Evolutionary conservation across 257 asterid species (phyloP), one percentile per base, ranked within the genome.

Genomic region (Solanum virginianum): DNA sequence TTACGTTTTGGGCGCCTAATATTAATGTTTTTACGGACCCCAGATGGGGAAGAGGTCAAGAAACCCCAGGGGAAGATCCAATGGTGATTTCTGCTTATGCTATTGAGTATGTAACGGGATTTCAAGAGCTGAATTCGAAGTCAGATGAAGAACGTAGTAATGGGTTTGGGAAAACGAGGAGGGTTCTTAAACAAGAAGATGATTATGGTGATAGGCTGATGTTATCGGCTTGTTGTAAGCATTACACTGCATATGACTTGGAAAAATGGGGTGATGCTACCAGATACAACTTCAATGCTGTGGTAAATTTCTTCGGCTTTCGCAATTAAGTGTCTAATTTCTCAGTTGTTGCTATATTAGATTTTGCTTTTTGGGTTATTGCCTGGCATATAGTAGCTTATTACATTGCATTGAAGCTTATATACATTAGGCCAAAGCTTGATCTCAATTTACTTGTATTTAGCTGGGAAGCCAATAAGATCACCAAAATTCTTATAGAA

Each of bases 1-100:
- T 96, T 90, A 96, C 98, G 8, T 96, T 88, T 85, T 96, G 97
- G 97, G 99, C 99, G 15, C 99, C 99, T 62, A 94, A 94, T 88
- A 90, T 96, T 66, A 96, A 96, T 80, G 80, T 96, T 26, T 96
- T 96, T 84, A 91, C 95, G 87, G 99, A 96, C 45, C 99, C 98
- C 24, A 93, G 99, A 85, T 96, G 99, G 99, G 99, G 98, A 63
- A 92, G 99, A 77, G 99, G 99, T 18, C 97, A 93, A 89, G 99
- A 96, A 90, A 96, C 99, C 5, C 97, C 98, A 3, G 99, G 99
- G 88, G 99, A 96, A 91, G 99, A 96, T 84, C 99, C 98, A 6
- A 86, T 93, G 95, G 90, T 94, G 55, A 87, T 88, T 10, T 91
- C 98, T 59, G 93, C 92, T 69, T 96, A 86, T 81, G 94, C 97